phyloP scores from a whole-genome alignment of 75 land plant genomes.

The Pinus taeda region DNA sequence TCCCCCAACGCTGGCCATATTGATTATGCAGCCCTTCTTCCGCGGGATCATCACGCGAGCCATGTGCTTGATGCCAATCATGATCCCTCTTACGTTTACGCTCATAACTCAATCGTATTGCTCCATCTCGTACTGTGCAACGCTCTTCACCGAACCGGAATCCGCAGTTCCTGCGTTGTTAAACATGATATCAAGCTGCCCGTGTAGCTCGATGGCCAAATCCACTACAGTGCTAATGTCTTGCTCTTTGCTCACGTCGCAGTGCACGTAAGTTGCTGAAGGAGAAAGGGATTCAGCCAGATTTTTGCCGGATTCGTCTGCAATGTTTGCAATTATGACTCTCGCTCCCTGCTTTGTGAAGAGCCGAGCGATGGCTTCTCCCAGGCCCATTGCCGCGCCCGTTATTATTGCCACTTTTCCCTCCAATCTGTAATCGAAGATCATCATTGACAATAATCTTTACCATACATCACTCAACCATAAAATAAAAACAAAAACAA shows the following conservation, averaged over 20 bases:
- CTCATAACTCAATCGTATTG: constrained; percentile 21
- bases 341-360: constrained; percentile 20
- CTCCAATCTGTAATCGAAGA: constrained; percentile 5
- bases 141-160: neutral
- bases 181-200: constrained; percentile 40
- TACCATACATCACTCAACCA: too few relatives aligned
- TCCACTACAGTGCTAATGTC: constrained; percentile 26
- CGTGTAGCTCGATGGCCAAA: constrained; percentile 14
- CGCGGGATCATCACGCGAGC: neutral
- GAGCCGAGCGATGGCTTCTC: constrained; percentile 11
- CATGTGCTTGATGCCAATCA: constrained; percentile 26
- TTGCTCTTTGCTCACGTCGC: constrained; percentile 40
- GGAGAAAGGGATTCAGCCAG: constrained; percentile 10
- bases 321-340: constrained; percentile 22
- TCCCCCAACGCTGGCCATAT: neutral
- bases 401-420: constrained; percentile 39
- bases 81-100: constrained; percentile 19
- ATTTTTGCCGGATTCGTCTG: too few relatives aligned
- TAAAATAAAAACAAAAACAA: too few relatives aligned
- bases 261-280: constrained; percentile 23
- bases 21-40: constrained; percentile 13
- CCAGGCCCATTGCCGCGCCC: constrained; percentile 36
- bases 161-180: constrained; percentile 44
- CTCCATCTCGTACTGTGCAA: constrained; percentile 1
- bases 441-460: too few relatives aligned